Base-by-base conservation (phyloP, 768 basidiomycete species). In the Lanmaoa rubissima region DNA sequence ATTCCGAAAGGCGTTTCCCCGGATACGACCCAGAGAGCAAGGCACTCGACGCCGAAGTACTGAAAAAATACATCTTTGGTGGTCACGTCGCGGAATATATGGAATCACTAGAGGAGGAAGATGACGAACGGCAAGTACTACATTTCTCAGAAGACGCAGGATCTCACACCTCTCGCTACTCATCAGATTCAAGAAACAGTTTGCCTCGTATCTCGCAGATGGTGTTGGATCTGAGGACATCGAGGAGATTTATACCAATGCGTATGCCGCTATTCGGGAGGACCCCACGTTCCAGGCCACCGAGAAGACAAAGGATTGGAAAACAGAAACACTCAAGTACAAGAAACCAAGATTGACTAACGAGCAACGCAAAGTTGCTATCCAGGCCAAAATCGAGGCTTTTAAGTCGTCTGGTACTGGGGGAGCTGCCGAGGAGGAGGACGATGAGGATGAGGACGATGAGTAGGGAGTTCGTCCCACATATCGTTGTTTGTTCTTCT, bases 51-150 rank as follows among this genome's bases (percentile, higher is more conserved):
- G 86, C 92, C 43, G 97, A 98, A 75, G 85, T 88, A 54, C 80
- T 98, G 69, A 94, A 96, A 74, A 96, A 96, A 78, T 99, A 99
- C 80, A 98, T 99, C 73, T 90, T 81, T 66, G 95, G 92, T 72
- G 95, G 95, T 51, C 97, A 99, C 74, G 89, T 99, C 55, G 93
- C 97, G 49, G 97, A 98, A 78, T 99, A 98, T 82, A 99, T 99
- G 97, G 92, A 98, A 79, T 90, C 87, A 55, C 79, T 98, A 52
- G 97, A 99, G 79, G 97, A 99, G 82, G 97, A 99, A 79, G 97
- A 99, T 71, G 97, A 98, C 67, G 96, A 98, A 78, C 84, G 94
- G 86, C 86, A 64, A 59, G 82, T 70, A 17, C 14, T 55, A 43
- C 32, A 21, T 12, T 19, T 47, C 50, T 12, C n/a, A 31, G 44